These are phyloP conservation scores for Cystobasidium sp. DNA, from an alignment of 1,284 basidiomycete species.

Conservation along the genomic window DNA sequence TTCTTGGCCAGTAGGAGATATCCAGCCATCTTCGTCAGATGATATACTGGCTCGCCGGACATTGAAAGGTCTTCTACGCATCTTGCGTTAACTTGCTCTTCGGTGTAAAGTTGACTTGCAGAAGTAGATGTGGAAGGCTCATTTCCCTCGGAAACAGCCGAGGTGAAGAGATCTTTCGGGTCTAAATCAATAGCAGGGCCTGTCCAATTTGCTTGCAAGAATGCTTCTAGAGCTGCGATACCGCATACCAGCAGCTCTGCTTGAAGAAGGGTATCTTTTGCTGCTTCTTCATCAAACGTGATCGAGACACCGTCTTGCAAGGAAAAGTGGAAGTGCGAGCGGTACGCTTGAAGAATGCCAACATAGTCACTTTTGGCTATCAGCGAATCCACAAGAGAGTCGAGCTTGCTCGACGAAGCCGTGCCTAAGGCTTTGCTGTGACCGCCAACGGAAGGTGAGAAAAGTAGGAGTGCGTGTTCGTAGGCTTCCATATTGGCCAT, in stretches of 20 bases:
- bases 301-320: slow-evolving; percentile 13
- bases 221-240: slow-evolving; percentile 82
- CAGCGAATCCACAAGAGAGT: slow-evolving; percentile 19
- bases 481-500: slow-evolving; percentile 24
- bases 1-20: slow-evolving; percentile 78
- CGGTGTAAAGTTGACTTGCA: slow-evolving; percentile 53
- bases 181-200: slow-evolving; percentile 80
- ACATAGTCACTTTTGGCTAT: slow-evolving; percentile 39
- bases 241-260: slow-evolving; percentile 64
- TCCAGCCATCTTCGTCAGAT: slow-evolving; percentile 72
- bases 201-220: slow-evolving; percentile 95
- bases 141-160: slow-evolving; percentile 48
- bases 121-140: slow-evolving; percentile 29
- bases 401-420: neutral
- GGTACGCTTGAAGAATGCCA: slow-evolving; percentile 21
- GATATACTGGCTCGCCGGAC: slow-evolving; percentile 94
- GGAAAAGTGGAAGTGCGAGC: slow-evolving; percentile 26
- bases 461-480: slow-evolving; percentile 38
- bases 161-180: slow-evolving; percentile 58
- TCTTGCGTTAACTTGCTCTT: slow-evolving; percentile 65
- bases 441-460: neutral
- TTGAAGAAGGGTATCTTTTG: neutral
- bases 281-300: slow-evolving; percentile 12
- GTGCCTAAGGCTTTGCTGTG: neutral
- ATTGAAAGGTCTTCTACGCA: slow-evolving; percentile 78